Evolutionary conservation across 1,284 basidiomycete genomes (phyloP).

Genomic region (Tranzscheliella williamsii): DNA sequence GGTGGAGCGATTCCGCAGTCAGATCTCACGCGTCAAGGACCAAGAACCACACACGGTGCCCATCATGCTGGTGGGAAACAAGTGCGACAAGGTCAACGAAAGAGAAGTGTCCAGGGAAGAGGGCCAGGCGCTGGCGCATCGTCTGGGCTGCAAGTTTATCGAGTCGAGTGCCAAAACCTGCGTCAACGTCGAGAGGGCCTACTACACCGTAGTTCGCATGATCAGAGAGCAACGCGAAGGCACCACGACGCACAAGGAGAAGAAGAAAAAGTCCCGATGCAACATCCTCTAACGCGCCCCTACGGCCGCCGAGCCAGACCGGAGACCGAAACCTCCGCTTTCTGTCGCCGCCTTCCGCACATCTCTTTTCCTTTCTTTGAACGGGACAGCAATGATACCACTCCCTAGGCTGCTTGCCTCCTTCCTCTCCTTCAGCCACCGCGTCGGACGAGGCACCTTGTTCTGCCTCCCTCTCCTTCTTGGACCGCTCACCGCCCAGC

Average conservation of each 20-base stretch:
- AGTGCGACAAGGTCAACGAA: constrained; percentile 79
- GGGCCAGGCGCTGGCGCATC: constrained; percentile 57
- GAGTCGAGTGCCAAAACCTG: constrained; percentile 62
- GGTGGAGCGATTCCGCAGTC: constrained; percentile 60
- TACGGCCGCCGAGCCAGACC: no score
- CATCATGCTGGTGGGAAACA: constrained; percentile 85
- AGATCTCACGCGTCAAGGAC: constrained; percentile 60
- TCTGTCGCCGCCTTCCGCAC: no score
- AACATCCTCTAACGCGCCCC: constrained; percentile 58
- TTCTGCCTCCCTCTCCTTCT: no score
- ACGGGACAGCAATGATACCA: neutral
- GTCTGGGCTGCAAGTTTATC: constrained; percentile 61
- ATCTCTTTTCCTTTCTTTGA: neutral
- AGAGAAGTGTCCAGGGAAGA: constrained; percentile 69
- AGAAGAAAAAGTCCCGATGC: constrained; percentile 58
- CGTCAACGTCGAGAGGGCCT: constrained; percentile 61
- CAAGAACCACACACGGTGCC: constrained; percentile 65
- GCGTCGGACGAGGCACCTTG: no score
- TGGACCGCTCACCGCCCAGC: no score
- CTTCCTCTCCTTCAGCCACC: neutral
- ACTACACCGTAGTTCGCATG: constrained; percentile 58
- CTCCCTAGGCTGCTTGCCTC: neutral
- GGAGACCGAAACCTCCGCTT: no score
- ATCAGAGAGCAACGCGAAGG: constrained; percentile 56
- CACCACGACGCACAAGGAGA: constrained; percentile 35